Evolutionary conservation across 352 stramenopile species (phyloP).

Genomic region (Pythium chondricola): DNA sequence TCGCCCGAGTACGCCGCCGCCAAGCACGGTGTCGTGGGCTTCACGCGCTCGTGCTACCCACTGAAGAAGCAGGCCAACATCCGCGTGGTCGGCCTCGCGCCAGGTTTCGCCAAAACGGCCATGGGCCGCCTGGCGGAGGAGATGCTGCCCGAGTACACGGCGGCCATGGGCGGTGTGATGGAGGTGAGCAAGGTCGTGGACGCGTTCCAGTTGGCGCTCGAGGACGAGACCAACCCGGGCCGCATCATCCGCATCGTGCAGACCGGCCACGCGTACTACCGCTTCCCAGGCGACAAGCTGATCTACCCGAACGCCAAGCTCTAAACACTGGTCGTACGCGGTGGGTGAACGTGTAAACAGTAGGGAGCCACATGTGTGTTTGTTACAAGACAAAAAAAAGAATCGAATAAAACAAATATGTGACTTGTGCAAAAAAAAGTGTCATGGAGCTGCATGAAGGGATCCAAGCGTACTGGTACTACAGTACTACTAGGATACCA

Average conservation of each 20-base stretch:
- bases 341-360: no score
- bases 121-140: conserved; percentile 45
- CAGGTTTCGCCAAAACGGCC: conserved; percentile 58
- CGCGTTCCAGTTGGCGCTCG: conserved; percentile 38
- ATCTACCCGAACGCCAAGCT: conserved; percentile 67
- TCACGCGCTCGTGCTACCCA: conserved; percentile 60
- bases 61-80: conserved; percentile 65
- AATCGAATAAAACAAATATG: no score
- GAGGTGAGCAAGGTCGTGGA: conserved; percentile 43
- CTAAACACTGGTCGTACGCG: no score
- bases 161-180: conserved; percentile 40
- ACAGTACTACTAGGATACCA: no score
- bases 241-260: conserved; percentile 54
- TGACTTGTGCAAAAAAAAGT: no score
- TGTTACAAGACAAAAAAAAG: no score
- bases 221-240: conserved; percentile 51
- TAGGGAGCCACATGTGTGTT: no score
- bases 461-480: no score
- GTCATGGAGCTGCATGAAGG: no score
- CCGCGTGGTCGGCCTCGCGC: conserved; percentile 58
- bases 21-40: conserved; percentile 68
- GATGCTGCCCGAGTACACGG: conserved; percentile 36
- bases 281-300: conserved; percentile 63
- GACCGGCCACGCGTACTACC: conserved; percentile 42
- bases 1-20: conserved; percentile 61